Evolutionary conservation across 176 grass and related monocot genomes (phyloP).

Genomic region (Oryza punctata): DNA sequence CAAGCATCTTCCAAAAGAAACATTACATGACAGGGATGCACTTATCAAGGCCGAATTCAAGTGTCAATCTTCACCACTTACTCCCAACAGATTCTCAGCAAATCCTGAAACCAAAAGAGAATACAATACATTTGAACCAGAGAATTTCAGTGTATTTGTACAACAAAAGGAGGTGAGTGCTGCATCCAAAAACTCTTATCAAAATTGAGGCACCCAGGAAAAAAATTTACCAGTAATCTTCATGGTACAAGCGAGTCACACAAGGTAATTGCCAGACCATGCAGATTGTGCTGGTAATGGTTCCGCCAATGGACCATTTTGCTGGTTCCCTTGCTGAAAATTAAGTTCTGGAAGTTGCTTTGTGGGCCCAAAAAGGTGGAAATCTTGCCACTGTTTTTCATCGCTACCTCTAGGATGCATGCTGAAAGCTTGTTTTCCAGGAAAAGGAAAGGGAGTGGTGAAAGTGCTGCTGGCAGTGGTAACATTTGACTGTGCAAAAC

Average conservation of each 20-base stretch:
- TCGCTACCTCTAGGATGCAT: conserved; percentile 21
- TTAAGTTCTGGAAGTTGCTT: conserved; percentile 38
- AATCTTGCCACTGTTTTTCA: conserved; percentile 71
- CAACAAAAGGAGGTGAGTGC: background rate
- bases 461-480: conserved; percentile 31
- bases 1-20: conserved; percentile 61
- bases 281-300: conserved; percentile 57
- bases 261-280: conserved; percentile 67
- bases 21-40: conserved; percentile 58
- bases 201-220: background rate
- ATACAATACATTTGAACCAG: background rate
- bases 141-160: background rate
- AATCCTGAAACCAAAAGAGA: conserved; percentile 36
- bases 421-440: conserved; percentile 50
- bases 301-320: conserved; percentile 49
- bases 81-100: conserved; percentile 41
- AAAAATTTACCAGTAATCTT: conserved; percentile 55
- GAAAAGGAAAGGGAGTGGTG: conserved; percentile 52
- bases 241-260: conserved; percentile 64
- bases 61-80: conserved; percentile 56
- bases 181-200: background rate
- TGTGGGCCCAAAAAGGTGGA: conserved; percentile 68
- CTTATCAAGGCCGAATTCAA: conserved; percentile 54
- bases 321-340: conserved; percentile 51
- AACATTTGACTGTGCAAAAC: conserved; percentile 34